phyloP scores from a whole-genome alignment of 2,329 filamentous ascomycete species.

The Alternaria arbusti region DNA sequence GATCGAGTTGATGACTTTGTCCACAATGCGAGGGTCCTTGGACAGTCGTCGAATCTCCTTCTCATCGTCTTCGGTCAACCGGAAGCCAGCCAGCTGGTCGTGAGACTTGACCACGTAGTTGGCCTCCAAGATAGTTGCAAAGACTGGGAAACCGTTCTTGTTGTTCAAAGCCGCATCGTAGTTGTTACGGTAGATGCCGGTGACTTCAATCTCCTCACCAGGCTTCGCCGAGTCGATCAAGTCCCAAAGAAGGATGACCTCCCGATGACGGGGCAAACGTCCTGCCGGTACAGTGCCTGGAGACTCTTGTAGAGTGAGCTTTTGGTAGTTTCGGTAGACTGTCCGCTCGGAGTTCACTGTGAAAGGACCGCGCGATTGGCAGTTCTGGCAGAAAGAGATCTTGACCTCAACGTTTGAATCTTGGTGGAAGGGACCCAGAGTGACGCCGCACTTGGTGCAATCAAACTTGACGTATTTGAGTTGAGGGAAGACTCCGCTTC shows the following conservation, averaged over 20 bases:
- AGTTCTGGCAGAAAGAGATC: slow-evolving; percentile 94
- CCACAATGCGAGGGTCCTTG: slow-evolving; percentile 87
- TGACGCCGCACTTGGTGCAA: slow-evolving; percentile 90
- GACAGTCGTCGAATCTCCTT: slow-evolving; percentile 86
- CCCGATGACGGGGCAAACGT: slow-evolving; percentile 87
- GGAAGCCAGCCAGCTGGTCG: slow-evolving; percentile 95
- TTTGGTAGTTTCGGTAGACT: slow-evolving; percentile 98
- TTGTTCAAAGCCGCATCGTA: slow-evolving; percentile 98
- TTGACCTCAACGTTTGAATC: slow-evolving; percentile 97
- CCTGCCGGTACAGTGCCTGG: slow-evolving; percentile 96
- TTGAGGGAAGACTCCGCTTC: slow-evolving; percentile 95
- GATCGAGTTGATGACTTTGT: slow-evolving; percentile 91
- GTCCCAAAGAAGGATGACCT: slow-evolving; percentile 96
- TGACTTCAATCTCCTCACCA: slow-evolving; percentile 96
- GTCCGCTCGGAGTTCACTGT: slow-evolving; percentile 97
- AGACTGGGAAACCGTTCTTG: slow-evolving; percentile 97
- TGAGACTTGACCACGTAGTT: slow-evolving; percentile 98
- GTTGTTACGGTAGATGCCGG: slow-evolving; percentile 96
- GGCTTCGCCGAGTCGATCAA: slow-evolving; percentile 96
- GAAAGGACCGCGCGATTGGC: slow-evolving; percentile 93
- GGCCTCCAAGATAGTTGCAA: slow-evolving; percentile 95
- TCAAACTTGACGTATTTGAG: slow-evolving; percentile 99
- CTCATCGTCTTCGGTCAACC: slow-evolving; percentile 93
- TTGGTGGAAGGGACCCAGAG: slow-evolving; percentile 94
- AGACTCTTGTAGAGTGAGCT: slow-evolving; percentile 94